A percentile compares a stretch with the other conserved stretches of the same genome.
Evolutionary conservation across 1,139 yeast genomes (phyloP).

Genomic region (Protomyces gravidus): DNA sequence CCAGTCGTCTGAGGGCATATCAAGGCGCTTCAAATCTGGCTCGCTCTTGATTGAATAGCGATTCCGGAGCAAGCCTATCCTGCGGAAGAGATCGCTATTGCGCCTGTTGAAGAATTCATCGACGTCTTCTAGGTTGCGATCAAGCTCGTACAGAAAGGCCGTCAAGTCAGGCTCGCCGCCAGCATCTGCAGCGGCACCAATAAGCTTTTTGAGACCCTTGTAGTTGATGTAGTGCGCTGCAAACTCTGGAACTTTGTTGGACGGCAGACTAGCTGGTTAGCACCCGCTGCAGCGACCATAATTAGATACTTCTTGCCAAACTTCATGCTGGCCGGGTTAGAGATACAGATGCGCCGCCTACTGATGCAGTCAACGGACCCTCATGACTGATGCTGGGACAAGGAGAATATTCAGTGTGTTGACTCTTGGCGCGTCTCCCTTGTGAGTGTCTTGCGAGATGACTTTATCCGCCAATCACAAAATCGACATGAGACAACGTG

Average conservation of each 20-base stretch:
- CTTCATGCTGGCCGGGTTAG: conserved; percentile 6
- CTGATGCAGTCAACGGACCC: background rate
- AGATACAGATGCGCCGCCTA: background rate
- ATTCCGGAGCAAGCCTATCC: conserved; percentile 49
- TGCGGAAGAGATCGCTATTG: conserved; percentile 65
- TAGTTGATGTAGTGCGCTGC: conserved; percentile 69
- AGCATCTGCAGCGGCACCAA: conserved; percentile 41
- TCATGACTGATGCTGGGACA: too few species aligned
- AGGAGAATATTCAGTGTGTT: too few species aligned
- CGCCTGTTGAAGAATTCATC: conserved; percentile 72
- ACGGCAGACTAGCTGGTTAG: conserved; percentile 2
- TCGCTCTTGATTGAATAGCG: conserved; percentile 37
- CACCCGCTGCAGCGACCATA: background rate
- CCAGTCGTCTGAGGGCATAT: conserved; percentile 33
- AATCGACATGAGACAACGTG: too few species aligned
- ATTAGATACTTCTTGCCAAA: conserved; percentile 12
- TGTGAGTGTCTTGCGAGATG: too few species aligned
- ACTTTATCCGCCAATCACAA: too few species aligned
- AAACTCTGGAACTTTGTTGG: conserved; percentile 26
- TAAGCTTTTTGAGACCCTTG: conserved; percentile 74
- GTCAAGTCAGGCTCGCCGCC: conserved; percentile 34
- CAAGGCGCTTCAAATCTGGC: conserved; percentile 31
- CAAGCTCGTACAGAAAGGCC: conserved; percentile 72
- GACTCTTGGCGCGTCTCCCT: too few species aligned
- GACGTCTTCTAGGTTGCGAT: conserved; percentile 75